Base-by-base conservation (phyloP, 441 rosid genomes). In the Gossypium schwendimanii region DNA sequence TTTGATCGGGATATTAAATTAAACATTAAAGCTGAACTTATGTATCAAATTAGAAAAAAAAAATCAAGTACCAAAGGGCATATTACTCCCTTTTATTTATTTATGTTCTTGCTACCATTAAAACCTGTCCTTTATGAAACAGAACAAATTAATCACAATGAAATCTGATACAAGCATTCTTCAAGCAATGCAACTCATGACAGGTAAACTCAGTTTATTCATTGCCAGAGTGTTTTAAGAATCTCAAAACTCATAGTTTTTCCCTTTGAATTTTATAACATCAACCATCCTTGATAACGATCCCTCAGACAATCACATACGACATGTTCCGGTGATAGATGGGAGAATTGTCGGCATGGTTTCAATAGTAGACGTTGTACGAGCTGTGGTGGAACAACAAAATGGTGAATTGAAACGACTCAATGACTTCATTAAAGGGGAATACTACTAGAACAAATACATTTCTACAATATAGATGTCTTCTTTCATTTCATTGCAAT, bases 151-250 rank as follows among this genome's bases (percentile, higher is more conserved):
- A 78, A 79, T 90, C 24, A 90, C 89, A 14, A 94, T 92, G 75
- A 82, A 92, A 24, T 86, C 94, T 0, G 93, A 84, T 69, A 91
- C 89, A 60, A 87, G 78, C 79, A 82, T 94, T 75, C 84, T 88
- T 31, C 83, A 80, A 73, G 97, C 98, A 78, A 92, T 94, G 98
- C 86, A 87, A 77, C 91, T 92, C 31, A 94, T 92, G 97, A 89
- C 97, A 82, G 97, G 98, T 90, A 75, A 63, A 53, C 15, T 17
- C 15, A 36, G 41, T 2, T 39, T 20, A 2, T 55, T 6, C 15
- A 50, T 50, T 50, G 55, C 55, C 24, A 55, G 9, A 44, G 55
- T 12, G 18, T 39, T 39, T 21, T 47, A 66, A 53, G 20, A 28
- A 18, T 14, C 62, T 7, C 0, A 14, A 31, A 2, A 11, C 24